phyloP scores from a whole-genome alignment of 352 stramenopile species.

The Thraustochytrium striatum region DNA sequence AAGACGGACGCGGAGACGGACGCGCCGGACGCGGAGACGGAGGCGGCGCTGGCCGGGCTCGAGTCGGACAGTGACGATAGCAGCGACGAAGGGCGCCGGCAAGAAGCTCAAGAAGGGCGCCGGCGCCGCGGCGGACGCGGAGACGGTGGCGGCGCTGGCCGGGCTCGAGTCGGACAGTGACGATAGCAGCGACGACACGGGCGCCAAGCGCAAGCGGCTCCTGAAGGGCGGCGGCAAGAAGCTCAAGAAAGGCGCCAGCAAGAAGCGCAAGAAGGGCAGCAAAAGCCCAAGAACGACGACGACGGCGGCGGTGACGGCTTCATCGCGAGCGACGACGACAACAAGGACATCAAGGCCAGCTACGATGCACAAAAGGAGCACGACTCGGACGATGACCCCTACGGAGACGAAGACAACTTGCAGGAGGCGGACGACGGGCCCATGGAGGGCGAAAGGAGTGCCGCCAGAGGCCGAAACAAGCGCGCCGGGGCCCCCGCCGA shows the following conservation, averaged over 20 bases:
- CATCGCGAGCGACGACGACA: constrained; percentile 11
- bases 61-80: neutral
- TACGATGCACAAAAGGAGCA: constrained; percentile 21
- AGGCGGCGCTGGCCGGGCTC: neutral
- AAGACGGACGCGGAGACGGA: neutral
- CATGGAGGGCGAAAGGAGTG: neutral
- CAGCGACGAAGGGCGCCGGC: too few species aligned
- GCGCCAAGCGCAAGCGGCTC: neutral
- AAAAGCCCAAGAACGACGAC: constrained; percentile 14
- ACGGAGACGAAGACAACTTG: neutral
- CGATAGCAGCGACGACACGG: neutral
- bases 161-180: neutral
- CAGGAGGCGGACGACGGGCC: constrained; percentile 1
- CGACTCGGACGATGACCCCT: constrained; percentile 14
- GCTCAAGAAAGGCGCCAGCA: neutral
- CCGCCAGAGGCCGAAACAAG: neutral
- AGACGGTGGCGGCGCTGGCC: neutral
- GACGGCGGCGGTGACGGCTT: neutral
- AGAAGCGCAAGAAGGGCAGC: neutral
- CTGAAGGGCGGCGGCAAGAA: neutral
- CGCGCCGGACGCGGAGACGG: neutral
- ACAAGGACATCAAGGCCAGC: neutral
- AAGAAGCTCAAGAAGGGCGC: neutral
- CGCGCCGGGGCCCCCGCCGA: neutral
- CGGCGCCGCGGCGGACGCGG: neutral